Evolutionary conservation across 768 basidiomycete species (phyloP).

Genomic region (Termitomyces sp.): DNA sequence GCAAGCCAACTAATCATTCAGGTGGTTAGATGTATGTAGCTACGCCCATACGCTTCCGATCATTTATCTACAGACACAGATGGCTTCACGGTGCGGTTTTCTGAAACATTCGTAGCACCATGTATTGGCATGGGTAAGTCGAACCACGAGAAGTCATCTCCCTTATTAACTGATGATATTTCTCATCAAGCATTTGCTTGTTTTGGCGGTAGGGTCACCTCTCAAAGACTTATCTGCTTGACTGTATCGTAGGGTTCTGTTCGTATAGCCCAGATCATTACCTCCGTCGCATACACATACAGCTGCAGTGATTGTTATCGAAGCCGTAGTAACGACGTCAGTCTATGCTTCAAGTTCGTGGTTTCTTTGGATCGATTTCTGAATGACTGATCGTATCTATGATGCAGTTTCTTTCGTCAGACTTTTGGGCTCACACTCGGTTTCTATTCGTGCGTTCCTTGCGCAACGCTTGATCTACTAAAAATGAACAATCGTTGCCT

Average conservation of each 20-base stretch:
- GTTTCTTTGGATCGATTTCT: not conserved
- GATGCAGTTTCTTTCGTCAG: conserved; percentile 29
- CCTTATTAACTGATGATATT: not conserved
- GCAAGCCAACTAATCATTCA: not conserved
- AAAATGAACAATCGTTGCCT: not conserved
- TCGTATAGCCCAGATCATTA: conserved; percentile 27
- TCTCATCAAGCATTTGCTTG: conserved; percentile 24
- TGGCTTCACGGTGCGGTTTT: conserved; percentile 28
- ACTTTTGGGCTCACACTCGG: conserved; percentile 30
- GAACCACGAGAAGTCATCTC: not conserved
- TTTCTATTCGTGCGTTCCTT: conserved; percentile 28
- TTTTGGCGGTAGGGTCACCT: conserved; percentile 25
- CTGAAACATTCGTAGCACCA: conserved; percentile 28
- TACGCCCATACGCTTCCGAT: not conserved
- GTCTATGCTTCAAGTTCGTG: conserved; percentile 31
- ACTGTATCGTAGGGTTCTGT: no score
- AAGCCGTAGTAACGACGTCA: conserved; percentile 29
- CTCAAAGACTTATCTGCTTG: not conserved
- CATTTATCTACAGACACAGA: conserved; percentile 16
- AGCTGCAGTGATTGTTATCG: conserved; percentile 34
- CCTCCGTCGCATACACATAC: conserved; percentile 29
- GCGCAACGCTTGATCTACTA: not conserved
- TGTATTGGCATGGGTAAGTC: conserved; percentile 33
- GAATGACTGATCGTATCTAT: not conserved
- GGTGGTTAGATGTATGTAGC: conserved; percentile 7